Conservation (phyloP, 208 protist species). For the Porcisia deanei region DNA sequence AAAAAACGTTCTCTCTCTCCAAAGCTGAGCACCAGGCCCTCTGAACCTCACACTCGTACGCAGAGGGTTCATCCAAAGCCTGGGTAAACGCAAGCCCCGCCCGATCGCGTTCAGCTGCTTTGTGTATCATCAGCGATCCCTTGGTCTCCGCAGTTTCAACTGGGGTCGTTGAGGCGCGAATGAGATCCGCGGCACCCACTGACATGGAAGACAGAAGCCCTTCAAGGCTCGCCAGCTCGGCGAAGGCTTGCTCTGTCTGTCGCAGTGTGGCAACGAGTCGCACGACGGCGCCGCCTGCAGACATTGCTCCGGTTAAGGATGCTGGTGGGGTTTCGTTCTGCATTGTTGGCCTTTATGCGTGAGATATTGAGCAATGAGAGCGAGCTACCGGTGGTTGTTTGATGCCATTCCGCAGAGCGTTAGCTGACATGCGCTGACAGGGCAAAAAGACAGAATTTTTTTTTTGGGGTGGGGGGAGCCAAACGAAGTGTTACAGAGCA, state of each 20-base stretch:
- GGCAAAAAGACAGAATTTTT: not conserved
- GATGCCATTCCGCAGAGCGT: not conserved
- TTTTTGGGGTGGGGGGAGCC: too few species aligned
- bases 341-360: not conserved
- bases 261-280: conserved; percentile 19
- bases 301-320: not conserved
- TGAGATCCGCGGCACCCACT: not conserved
- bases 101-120: not conserved
- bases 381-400: not conserved
- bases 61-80: not conserved
- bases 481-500: too few species aligned
- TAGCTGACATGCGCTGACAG: not conserved
- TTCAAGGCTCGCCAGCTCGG: conserved; percentile 3
- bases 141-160: not conserved
- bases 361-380: too few species aligned
- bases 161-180: not conserved
- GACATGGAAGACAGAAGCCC: conserved; percentile 4
- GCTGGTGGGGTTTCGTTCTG: not conserved
- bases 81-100: not conserved
- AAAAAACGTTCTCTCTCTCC: not conserved
- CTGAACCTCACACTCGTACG: not conserved
- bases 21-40: not conserved
- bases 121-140: not conserved
- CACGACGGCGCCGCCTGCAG: conserved; percentile 6
- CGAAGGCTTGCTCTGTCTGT: not conserved